A percentile compares a stretch with the other conserved stretches of the same genome.
These are phyloP conservation scores for Fusarium sp. DNA, from an alignment of 2,329 filamentous ascomycete genomes.

Conservation along the genomic window DNA sequence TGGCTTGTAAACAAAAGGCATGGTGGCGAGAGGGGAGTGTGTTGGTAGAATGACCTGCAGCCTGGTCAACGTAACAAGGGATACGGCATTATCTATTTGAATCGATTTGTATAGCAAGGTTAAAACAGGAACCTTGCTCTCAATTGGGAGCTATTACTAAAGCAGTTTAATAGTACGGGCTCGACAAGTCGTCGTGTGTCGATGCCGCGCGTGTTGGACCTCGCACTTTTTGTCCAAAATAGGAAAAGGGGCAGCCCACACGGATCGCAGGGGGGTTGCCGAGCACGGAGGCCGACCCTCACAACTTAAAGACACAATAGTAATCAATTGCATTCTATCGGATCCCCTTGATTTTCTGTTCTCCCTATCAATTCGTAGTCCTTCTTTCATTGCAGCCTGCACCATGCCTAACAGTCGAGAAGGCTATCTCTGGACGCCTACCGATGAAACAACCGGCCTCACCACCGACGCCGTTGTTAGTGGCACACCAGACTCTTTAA, in stretches of 20 bases:
- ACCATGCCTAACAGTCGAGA: slow-evolving; percentile 25
- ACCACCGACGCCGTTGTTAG: slow-evolving; percentile 22
- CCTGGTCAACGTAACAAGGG: not conserved
- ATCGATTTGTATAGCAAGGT: no score
- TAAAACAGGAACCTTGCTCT: no score
- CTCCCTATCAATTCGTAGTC: no score
- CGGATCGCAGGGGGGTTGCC: not conserved
- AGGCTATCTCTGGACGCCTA: slow-evolving; percentile 27
- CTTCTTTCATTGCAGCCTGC: not conserved
- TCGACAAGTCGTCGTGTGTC: not conserved
- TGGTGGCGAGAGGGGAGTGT: not conserved
- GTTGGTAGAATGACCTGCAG: not conserved
- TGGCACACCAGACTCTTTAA: not conserved
- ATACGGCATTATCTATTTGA: not conserved
- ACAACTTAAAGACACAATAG: not conserved
- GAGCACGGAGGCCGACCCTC: not conserved
- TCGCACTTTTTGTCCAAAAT: slow-evolving; percentile 18
- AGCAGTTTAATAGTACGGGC: not conserved
- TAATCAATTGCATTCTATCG: not conserved
- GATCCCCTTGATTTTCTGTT: not conserved
- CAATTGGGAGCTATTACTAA: not conserved
- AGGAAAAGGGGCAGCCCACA: not conserved
- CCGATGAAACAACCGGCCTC: slow-evolving; percentile 6
- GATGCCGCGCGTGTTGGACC: not conserved
- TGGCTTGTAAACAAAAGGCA: slow-evolving; percentile 7